Evolutionary conservation across 805 yeast genomes (phyloP), one percentile per base, ranked within the genome.

Genomic region (Yamadazyma takamatsuzukensis): DNA sequence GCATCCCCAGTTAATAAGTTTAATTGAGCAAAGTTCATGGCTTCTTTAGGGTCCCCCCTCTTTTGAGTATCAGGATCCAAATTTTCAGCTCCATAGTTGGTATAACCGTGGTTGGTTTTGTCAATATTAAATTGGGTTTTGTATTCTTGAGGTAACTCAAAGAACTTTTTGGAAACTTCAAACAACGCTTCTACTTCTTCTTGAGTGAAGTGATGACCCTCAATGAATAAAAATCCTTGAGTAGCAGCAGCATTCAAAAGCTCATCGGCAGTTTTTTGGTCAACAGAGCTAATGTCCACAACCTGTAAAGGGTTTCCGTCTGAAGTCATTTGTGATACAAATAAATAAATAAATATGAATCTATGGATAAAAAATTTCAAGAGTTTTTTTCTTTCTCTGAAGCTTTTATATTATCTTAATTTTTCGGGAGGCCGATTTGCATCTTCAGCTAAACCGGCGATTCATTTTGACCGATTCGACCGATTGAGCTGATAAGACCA

Each of bases 151-250:
- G 85, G 78, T 17, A 73, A 54, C 2, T 64, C 56, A 45, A 80
- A 80, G 52, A 71, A 79, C 15, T 60, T 50, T 38, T 64, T 57
- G 8, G 82, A 72, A 19, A 76, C 36, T n/a, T 49, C 53, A 41
- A 80, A 79, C 27, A 73, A 50, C 2, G 51, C 52, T 25, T 71
- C 68, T 9, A 80, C 79, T 37, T 80, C 84, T 6, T 59, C 51
- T 37, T 68, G 70, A 1, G 73, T 54, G 48, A 80, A 76, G n/a
- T 68, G 78, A 43, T 79, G 82, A 5, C 87, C 87, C 43, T 79
- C 83, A 4, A 80, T 63, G 36, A 78, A 78, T 11, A 80, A 56
- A 47, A 80, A 80, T 1, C 87, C 87, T 41, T 78, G 80, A 2
- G 72, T 55, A n/a, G 70, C 57, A 8, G 82, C 82, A 1, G 85